Evolutionary conservation across 257 asterid genomes (phyloP), one percentile per base, ranked within the genome.

Genomic region (Primulina huaijiensis): DNA sequence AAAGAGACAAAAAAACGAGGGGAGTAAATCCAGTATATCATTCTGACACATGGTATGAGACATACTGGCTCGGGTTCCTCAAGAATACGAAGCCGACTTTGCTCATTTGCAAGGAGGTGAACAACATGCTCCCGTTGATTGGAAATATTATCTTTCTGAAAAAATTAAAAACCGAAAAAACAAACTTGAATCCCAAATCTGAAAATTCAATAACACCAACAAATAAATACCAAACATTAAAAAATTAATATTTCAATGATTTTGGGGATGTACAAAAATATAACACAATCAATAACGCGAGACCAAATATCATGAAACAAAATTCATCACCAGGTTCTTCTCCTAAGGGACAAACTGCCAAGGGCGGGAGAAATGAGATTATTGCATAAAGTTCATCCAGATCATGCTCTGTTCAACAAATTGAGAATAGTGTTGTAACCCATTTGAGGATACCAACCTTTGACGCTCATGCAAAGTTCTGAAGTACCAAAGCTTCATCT

Each of bases 51-150:
- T 71, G 35, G 70, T n/a, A 56, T 34, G 40, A 64, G 72, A 87
- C 94, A 40, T 77, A 93, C 99, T 62, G 96, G 95, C 70, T 93
- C 97, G 68, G 82, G 83, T 63, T 88, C 97, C 64, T 90, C 97
- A 25, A 82, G 97, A 78, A 81, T 78, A 74, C 85, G 87, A 76
- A 93, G 86, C 60, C 96, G 90, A 68, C 87, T 93, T 70, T 93
- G 99, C 82, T 90, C 97, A 80, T 93, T 93, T 62, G 96, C 92
- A 59, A 93, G 96, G 75, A 90, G 97, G 81, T 85, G 97, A 79
- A 90, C 88, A 37, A 86, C 84, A 77, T 93, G 92, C 72, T 93
- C 99, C 64, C 99, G 89, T 81, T 93, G 99, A 83, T 90, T 93
- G 40, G 97, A 86, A 76, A 90, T 95, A 67, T 80, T 93, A 74